Base-by-base conservation (phyloP, 768 basidiomycete species). In the Russula sp. region DNA sequence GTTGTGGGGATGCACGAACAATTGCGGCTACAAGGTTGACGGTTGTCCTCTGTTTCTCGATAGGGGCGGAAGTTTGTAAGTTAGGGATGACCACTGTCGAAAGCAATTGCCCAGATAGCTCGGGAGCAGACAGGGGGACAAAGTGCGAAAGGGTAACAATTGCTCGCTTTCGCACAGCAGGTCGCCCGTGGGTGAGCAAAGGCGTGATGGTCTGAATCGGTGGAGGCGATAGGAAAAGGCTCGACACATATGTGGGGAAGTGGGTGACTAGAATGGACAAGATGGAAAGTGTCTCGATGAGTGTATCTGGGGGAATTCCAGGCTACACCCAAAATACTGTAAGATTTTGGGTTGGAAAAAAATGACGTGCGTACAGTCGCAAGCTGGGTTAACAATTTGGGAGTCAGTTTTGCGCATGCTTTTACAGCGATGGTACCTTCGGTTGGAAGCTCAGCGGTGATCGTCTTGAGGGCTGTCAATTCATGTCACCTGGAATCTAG, bases 141-240 rank as follows among this genome's bases (percentile, higher is more conserved):
- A 94, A 90, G 68, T 93, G 90, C 0, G 92, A 89, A 48, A 94
- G 74, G 0, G 94, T 92, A 42, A 86, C 79, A 63, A 98, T 94
- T 2, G 93, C 90, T 57, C 94, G 89, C 78, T 98, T 98, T 57
- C 95, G 86, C 59, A 98, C 91, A 0, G 93, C 92, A 11, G 90
- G 84, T 5, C 94, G 87, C 9, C 81, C 71, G 75, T 89, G 90
- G n/a, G 79, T 81, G 52, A 92, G 82, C 34, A 90, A 81, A 42
- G 84, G 91, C 0, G 84, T 88, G 60, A 90, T 82, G 22, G 88
- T 85, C 6, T 76, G 73, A 5, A 94, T 76, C 36, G 92, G 87
- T 52, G 81, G 81, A 18, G 86, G 82, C 53, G 77, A 72, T 58
- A 87, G 75, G 44, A 76, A 75, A 28, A 83, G 76, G 62, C 78